Conservation (phyloP, 176 grass and related monocot genomes). For the Oryza coarctata region DNA sequence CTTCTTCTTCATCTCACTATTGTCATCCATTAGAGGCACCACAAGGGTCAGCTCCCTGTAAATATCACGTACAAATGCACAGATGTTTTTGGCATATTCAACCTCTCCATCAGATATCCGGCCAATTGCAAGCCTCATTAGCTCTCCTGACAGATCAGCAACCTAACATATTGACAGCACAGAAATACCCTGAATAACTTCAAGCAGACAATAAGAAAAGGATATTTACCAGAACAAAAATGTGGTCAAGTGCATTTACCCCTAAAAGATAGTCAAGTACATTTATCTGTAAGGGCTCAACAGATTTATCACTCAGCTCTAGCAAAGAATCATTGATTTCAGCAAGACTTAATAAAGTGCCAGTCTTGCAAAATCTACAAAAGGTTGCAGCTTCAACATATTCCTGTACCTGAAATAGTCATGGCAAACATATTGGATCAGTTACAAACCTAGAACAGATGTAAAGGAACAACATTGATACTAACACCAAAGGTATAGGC, state of each 20-base stretch:
- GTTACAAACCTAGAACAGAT: slow-evolving; percentile 11
- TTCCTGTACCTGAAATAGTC: slow-evolving; percentile 79
- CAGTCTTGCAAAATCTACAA: slow-evolving; percentile 89
- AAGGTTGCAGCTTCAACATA: slow-evolving; percentile 92
- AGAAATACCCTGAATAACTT: slow-evolving; percentile 29
- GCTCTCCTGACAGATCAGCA: slow-evolving; percentile 96
- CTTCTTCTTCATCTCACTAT: slow-evolving; percentile 98
- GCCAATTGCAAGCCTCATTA: slow-evolving; percentile 97
- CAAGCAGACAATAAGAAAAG: not conserved
- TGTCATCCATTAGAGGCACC: slow-evolving; percentile 95
- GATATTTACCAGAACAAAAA: not conserved
- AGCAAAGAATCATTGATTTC: slow-evolving; percentile 95
- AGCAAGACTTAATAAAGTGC: slow-evolving; percentile 76
- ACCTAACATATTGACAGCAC: slow-evolving; percentile 57
- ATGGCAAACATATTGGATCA: slow-evolving; percentile 16
- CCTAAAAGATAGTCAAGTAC: slow-evolving; percentile 91
- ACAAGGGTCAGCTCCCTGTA: slow-evolving; percentile 87
- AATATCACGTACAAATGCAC: slow-evolving; percentile 81
- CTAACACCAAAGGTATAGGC: slow-evolving; percentile 91
- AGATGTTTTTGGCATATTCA: slow-evolving; percentile 93
- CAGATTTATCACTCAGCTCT: slow-evolving; percentile 57
- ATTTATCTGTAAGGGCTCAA: slow-evolving; percentile 93
- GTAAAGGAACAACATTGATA: slow-evolving; percentile 23
- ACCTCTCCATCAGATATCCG: slow-evolving; percentile 96
- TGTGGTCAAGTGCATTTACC: slow-evolving; percentile 46